Conservation (phyloP, 202 grass and related monocot species). For the Musa balbisiana region DNA sequence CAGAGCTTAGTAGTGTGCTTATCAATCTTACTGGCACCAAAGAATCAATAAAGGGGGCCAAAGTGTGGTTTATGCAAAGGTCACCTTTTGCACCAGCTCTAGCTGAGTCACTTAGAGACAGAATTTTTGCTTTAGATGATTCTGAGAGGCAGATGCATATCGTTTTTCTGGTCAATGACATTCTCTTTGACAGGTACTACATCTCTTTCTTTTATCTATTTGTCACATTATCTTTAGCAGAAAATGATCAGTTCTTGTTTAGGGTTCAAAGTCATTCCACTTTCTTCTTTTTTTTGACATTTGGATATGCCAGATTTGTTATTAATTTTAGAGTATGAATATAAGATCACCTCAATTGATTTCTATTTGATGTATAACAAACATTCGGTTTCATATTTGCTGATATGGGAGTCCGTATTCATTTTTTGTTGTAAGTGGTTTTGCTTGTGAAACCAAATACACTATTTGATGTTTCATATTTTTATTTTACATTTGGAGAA, state of each 20-base stretch:
- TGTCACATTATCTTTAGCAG: not conserved
- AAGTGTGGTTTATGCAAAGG: conserved; percentile 86
- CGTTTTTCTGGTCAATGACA: conserved; percentile 91
- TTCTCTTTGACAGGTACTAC: conserved; percentile 88
- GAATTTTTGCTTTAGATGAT: conserved; percentile 71
- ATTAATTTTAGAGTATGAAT: too few species aligned
- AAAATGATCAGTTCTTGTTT: not conserved
- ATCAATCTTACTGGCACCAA: conserved; percentile 76
- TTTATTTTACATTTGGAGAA: too few species aligned
- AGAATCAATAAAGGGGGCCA: conserved; percentile 92
- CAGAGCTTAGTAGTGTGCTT: conserved; percentile 63
- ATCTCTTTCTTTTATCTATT: not conserved
- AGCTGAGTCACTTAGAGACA: conserved; percentile 72
- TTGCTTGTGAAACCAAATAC: too few species aligned
- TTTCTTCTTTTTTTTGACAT: too few species aligned
- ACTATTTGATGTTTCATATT: too few species aligned
- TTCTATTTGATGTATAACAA: too few species aligned
- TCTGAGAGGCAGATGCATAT: conserved; percentile 90
- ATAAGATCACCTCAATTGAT: too few species aligned
- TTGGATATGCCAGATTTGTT: too few species aligned
- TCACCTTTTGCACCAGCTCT: conserved; percentile 60
- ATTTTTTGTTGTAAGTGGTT: too few species aligned
- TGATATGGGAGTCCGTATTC: too few species aligned
- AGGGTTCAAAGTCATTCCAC: too few species aligned
- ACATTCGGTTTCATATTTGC: too few species aligned